Percentiles rank a stretch among this genome's conserved stretches.
phyloP scores from a whole-genome alignment of 495 filamentous ascomycete genomes.

The Xylaria telfairii region DNA sequence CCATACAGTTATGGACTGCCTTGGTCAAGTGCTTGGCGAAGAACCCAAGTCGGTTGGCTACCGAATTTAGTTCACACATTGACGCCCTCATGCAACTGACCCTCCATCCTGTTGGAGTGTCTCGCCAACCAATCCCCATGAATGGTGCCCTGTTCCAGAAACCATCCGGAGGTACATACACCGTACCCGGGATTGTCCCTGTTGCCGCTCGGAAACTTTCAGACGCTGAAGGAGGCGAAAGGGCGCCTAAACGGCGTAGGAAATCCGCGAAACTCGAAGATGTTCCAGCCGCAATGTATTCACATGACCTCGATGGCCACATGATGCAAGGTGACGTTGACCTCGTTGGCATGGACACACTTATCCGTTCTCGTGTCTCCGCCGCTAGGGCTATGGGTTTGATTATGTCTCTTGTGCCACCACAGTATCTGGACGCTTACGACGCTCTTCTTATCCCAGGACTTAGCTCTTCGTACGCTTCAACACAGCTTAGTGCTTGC shows the following conservation, averaged over 20 bases:
- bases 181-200: slow-evolving; percentile 53
- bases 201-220: slow-evolving; percentile 63
- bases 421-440: slow-evolving; percentile 55
- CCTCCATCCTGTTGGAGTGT: slow-evolving; percentile 88
- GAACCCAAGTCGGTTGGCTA: slow-evolving; percentile 61
- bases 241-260: slow-evolving; percentile 72
- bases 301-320: slow-evolving; percentile 95
- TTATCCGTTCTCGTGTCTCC: slow-evolving; percentile 86
- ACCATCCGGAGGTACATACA: slow-evolving; percentile 87
- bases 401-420: slow-evolving; percentile 68
- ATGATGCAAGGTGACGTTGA: slow-evolving; percentile 98
- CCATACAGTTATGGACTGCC: slow-evolving; percentile 85
- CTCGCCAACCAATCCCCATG: slow-evolving; percentile 88
- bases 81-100: slow-evolving; percentile 79
- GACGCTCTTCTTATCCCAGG: slow-evolving; percentile 64
- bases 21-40: slow-evolving; percentile 70
- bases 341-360: slow-evolving; percentile 83
- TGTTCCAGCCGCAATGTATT: slow-evolving; percentile 59
- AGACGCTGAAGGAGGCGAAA: slow-evolving; percentile 55
- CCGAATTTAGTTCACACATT: slow-evolving; percentile 73
- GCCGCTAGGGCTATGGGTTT: slow-evolving; percentile 84
- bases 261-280: slow-evolving; percentile 85
- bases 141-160: slow-evolving; percentile 86
- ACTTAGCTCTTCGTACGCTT: slow-evolving; percentile 74
- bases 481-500: slow-evolving; percentile 81